Base-by-base conservation (phyloP, 1,139 yeast species). In the Torulaspora globosa region DNA sequence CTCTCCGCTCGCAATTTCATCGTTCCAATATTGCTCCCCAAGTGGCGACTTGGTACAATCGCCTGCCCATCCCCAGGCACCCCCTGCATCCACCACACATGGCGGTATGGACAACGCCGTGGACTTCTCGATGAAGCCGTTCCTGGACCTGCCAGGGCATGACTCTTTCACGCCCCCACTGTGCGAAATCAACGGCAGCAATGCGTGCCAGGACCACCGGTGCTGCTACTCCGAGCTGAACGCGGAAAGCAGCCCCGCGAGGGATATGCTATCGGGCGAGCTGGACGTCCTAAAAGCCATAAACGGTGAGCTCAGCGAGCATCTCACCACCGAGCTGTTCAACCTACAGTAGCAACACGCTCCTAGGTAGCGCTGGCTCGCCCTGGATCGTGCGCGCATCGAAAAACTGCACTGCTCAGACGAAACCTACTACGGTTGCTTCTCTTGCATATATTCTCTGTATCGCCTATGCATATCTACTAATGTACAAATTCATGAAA, bases 401-500 rank as follows among this genome's bases (percentile, higher is more conserved):
- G 32, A n/a, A 15, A 10, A 15, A n/a, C 9, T 29, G 32, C 32
- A 29, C 32, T n/a, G 21, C 27, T 12, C 30, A 29, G 7, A 21
- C 12, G 33, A 29, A 15, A 15, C 24, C 37, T 27, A 32, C 29
- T 18, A 34, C 28, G 23, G 33, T 30, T 12, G 12, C 33, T 6
- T 8, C n/a, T 14, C 30, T 35, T 36, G 36, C 36, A 35, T 29
- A 29, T 43, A 31, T 19, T 43, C 45, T 26, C 39, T 30, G 33
- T 30, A 30, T 30, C 33, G 33, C 39, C 37, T 41, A 45, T 41
- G 42, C 45, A 43, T 43, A 39, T 39, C 35, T 43, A 41, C n/a
- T 37, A 35, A 31, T 40, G 37, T 34, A 32, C 42, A 45, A 30
- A 33, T 28, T 32, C 33, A 46, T 23, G 46, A 39, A 36, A 67